phyloP scores from a whole-genome alignment of 2,329 filamentous ascomycete species.

The Sporothrix curviconia region DNA sequence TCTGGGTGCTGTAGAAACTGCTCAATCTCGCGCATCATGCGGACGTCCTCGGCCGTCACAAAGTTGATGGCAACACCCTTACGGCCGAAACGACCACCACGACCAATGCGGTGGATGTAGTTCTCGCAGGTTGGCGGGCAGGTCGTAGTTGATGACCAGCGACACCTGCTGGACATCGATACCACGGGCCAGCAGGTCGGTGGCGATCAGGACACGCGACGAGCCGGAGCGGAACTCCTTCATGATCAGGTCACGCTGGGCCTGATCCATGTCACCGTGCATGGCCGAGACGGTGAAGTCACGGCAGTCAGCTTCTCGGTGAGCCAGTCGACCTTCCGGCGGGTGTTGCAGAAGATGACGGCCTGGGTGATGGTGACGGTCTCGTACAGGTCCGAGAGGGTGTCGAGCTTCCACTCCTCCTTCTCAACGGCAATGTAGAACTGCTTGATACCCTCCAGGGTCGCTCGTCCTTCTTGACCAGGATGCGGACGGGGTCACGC shows the following conservation, averaged over 20 bases:
- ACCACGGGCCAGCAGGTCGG: constrained; percentile 95
- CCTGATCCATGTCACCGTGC: constrained; percentile 99
- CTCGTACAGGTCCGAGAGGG: constrained; percentile 97
- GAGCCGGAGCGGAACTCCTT: constrained; percentile 99
- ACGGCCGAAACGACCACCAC: constrained; percentile 98
- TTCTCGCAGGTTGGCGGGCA: constrained; percentile 98
- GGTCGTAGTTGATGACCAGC: constrained; percentile 99
- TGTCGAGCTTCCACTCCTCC: constrained; percentile 99
- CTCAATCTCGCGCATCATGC: constrained; percentile 99
- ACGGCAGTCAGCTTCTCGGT: constrained; percentile 98
- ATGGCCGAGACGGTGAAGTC: constrained; percentile 99
- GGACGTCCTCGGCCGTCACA: constrained; percentile 96
- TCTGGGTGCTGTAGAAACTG: constrained; percentile 99
- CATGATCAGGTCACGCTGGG: constrained; percentile 98
- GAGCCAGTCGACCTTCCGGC: constrained; percentile 99
- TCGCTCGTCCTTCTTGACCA: constrained; percentile 99
- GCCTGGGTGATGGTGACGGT: constrained; percentile 99
- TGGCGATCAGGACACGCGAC: constrained; percentile 97
- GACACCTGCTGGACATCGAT: constrained; percentile 99
- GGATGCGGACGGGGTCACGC: constrained; percentile 96
- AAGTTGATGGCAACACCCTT: constrained; percentile 99
- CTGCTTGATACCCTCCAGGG: constrained; percentile 99
- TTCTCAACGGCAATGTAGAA: constrained; percentile 99
- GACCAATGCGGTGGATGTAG: constrained; percentile 99
- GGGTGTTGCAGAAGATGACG: constrained; percentile 99